Conservation (phyloP, 306 rosid species). For the Trifolium pratense region DNA sequence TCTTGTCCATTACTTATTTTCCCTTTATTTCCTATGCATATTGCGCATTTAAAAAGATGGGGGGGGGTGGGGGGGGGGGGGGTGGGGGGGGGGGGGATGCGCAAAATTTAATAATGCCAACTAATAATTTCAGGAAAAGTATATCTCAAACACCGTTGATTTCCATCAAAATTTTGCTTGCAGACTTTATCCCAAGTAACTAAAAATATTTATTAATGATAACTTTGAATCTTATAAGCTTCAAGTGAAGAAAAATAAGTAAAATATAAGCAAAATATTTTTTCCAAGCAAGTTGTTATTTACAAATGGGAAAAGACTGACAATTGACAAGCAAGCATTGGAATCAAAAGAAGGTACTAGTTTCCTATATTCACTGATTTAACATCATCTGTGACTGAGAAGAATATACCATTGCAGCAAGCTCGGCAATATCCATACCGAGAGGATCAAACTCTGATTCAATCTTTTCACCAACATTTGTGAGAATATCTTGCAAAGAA, state of each 20-base stretch:
- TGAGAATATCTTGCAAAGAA: conserved; percentile 69
- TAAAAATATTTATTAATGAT: background rate
- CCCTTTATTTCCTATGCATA: conserved; percentile 3
- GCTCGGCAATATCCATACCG: conserved; percentile 73
- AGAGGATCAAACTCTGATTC: conserved; percentile 88
- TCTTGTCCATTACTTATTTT: conserved; percentile 10
- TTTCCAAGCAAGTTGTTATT: conserved; percentile 2
- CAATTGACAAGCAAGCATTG: conserved; percentile 25
- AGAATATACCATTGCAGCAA: conserved; percentile 78
- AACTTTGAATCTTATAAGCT: conserved; percentile 15
- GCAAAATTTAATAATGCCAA: conserved; percentile 11
- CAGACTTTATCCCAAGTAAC: conserved; percentile 25
- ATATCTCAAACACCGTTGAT: conserved; percentile 5
- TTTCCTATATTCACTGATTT: conserved; percentile 37
- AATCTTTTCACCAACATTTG: conserved; percentile 81
- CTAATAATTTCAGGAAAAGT: conserved; percentile 21
- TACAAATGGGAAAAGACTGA: conserved; percentile 10
- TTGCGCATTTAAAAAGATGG: background rate
- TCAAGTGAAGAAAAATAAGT: background rate
- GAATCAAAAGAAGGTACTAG: conserved; percentile 20
- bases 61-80: too few species aligned
- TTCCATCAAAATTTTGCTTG: conserved; percentile 15
- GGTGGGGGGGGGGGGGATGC: too few species aligned
- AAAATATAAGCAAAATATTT: conserved; percentile 12
- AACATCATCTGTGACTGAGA: conserved; percentile 34